Evolutionary conservation across 192 early-diverging fungal genomes (phyloP), one percentile per base, ranked within the genome.

Genomic region (Backusella psychrophila): DNA sequence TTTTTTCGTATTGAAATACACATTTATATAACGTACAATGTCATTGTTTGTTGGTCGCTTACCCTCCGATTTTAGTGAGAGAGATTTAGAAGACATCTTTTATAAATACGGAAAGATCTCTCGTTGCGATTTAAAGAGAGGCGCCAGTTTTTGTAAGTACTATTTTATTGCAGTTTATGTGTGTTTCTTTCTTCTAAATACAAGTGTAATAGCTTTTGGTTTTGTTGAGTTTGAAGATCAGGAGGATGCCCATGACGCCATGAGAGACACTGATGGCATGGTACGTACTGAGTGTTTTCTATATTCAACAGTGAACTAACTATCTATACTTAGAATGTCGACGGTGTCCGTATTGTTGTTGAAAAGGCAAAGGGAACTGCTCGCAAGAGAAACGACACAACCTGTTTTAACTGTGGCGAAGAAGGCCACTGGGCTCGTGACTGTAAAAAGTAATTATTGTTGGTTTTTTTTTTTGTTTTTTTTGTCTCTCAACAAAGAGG

Each of bases 141-240:
- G 73, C 4, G 66, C 65, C 7, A 79, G 71, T 26, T 78, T 53
- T 15, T 70, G 73, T 71, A 79, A 70, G 35, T 35, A 35, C 3
- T 3, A n/a, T 7, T n/a, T 35, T n/a, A 35, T 35, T 19, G 17
- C 14, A 39, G 21, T 15, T 56, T 53, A 15, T 21, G 6, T 53
- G 26, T 29, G 14, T 35, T 33, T 23, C 15, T 42, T 19, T 19
- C 19, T 53, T 52, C 46, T 49, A 49, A 49, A n/a, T 19, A 59
- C 33, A 56, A 3, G 26, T 53, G 0, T 6, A 77, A 67, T 73
- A 87, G 86, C 78, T 80, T 87, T 72, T 78, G 86, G 86, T 31
- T 88, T 88, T 75, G 76, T 88, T 41, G 87, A 86, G 59, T 88
- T 77, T 76, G 83, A 87, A 35, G 80, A 86, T 68, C 82, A 83